These are phyloP conservation scores for Piper betle DNA, from an alignment of 164 flowering plant species.

Conservation along the genomic window DNA sequence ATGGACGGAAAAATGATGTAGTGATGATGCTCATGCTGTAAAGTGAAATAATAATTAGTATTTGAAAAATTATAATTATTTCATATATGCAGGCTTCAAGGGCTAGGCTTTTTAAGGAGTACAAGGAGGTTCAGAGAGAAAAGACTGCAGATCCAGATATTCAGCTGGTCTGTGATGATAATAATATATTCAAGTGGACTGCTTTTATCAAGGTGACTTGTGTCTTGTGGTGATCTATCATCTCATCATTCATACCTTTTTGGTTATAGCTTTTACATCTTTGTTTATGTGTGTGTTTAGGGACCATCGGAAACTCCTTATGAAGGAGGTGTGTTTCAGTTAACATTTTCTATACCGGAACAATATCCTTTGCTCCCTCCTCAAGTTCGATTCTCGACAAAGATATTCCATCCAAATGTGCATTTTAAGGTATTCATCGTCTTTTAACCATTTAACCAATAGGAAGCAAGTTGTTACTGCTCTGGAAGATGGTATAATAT, in stretches of 20 bases:
- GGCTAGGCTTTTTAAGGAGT: slow-evolving; percentile 88
- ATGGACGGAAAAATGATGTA: too few relatives aligned
- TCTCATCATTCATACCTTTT: background rate
- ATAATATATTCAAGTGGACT: slow-evolving; percentile 93
- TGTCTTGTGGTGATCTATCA: too few relatives aligned
- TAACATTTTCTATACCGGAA: slow-evolving; percentile 86
- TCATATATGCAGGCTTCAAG: slow-evolving; percentile 52
- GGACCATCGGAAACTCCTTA: slow-evolving; percentile 97
- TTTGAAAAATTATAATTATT: background rate
- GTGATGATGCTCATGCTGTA: too few relatives aligned
- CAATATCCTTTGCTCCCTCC: slow-evolving; percentile 98
- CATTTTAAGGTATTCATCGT: slow-evolving; percentile 70
- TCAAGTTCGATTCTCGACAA: slow-evolving; percentile 90
- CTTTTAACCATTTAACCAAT: background rate
- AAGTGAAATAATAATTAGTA: background rate
- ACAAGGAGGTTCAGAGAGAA: slow-evolving; percentile 90
- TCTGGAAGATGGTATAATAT: background rate
- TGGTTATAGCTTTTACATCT: background rate
- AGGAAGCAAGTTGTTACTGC: background rate
- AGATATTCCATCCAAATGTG: slow-evolving; percentile 96
- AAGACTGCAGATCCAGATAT: slow-evolving; percentile 84
- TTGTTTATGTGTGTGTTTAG: slow-evolving; percentile 17
- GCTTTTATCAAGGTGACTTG: slow-evolving; percentile 75
- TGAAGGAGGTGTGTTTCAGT: slow-evolving; percentile 95
- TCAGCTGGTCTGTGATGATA: slow-evolving; percentile 82